Percentiles rank a stretch among this genome's conserved stretches.
These are phyloP conservation scores for Aureobasidium namibiae DNA, from an alignment of 2,329 filamentous ascomycete species.

Conservation along the genomic window DNA sequence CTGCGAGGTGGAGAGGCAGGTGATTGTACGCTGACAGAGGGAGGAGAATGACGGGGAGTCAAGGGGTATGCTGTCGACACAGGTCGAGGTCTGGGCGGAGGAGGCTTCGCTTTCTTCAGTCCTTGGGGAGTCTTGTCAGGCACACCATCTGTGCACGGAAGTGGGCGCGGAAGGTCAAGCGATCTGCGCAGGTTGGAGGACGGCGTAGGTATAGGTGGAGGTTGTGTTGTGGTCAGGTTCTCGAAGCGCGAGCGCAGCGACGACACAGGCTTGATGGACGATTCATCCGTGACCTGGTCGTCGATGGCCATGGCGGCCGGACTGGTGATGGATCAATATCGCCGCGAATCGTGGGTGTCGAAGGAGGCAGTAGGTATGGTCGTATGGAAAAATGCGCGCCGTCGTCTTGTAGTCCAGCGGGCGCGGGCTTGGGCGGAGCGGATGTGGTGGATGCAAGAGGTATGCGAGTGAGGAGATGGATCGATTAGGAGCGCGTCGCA, in stretches of 20 bases:
- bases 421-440: not conserved
- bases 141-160: not conserved
- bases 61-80: slow-evolving; percentile 40
- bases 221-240: slow-evolving; percentile 47
- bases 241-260: slow-evolving; percentile 75
- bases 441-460: not conserved
- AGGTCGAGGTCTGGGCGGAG: slow-evolving; percentile 32
- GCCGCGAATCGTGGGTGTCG: not conserved
- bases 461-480: not conserved
- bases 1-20: slow-evolving; percentile 59
- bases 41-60: slow-evolving; percentile 46
- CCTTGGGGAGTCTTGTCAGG: slow-evolving; percentile 25
- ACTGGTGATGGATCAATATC: not conserved
- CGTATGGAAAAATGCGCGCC: not conserved
- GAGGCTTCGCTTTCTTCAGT: slow-evolving; percentile 24
- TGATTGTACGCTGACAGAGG: slow-evolving; percentile 60
- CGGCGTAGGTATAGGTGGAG: slow-evolving; percentile 6
- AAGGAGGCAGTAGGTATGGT: not conserved
- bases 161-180: slow-evolving; percentile 32
- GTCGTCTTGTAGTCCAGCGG: not conserved
- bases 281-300: slow-evolving; percentile 49
- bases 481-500: not conserved
- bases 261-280: slow-evolving; percentile 74
- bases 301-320: slow-evolving; percentile 10
- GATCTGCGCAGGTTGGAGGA: slow-evolving; percentile 23